A percentile compares a stretch with the other conserved stretches of the same genome.
Evolutionary conservation across 1,139 yeast species (phyloP).

Genomic region (Taphrina deformans): DNA sequence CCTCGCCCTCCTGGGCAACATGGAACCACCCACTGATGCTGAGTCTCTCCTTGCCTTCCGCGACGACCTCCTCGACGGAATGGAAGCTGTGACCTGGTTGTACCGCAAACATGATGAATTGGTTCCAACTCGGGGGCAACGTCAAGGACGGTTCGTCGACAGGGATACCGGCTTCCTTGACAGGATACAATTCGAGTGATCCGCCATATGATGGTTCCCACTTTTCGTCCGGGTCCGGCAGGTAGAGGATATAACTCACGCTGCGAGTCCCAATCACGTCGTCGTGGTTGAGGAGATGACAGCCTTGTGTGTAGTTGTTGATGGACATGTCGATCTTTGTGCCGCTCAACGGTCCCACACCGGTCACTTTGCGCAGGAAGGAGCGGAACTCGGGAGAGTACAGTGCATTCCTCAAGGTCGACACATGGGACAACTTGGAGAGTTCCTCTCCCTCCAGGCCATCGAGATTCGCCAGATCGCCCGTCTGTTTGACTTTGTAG

Average conservation of each 20-base stretch:
- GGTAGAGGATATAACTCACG: slow-evolving; percentile 84
- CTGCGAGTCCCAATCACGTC: slow-evolving; percentile 96
- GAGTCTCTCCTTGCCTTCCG: slow-evolving; percentile 73
- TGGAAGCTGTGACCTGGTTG: slow-evolving; percentile 96
- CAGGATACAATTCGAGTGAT: slow-evolving; percentile 79
- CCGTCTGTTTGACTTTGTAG: slow-evolving; percentile 88
- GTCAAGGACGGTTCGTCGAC: slow-evolving; percentile 68
- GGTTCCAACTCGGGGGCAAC: slow-evolving; percentile 90
- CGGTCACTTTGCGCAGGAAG: slow-evolving; percentile 75
- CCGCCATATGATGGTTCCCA: slow-evolving; percentile 96
- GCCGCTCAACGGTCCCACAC: slow-evolving; percentile 88
- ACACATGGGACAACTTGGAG: slow-evolving; percentile 68
- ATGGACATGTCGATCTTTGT: slow-evolving; percentile 86
- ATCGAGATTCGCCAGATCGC: slow-evolving; percentile 89
- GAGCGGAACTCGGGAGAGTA: slow-evolving; percentile 84
- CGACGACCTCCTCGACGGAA: slow-evolving; percentile 95
- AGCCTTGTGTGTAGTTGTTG: slow-evolving; percentile 86
- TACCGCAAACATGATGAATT: slow-evolving; percentile 90
- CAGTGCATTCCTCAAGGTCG: slow-evolving; percentile 76
- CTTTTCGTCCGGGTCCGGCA: slow-evolving; percentile 83
- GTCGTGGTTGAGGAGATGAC: slow-evolving; percentile 92
- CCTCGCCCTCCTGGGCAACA: slow-evolving; percentile 90
- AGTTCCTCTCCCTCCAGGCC: slow-evolving; percentile 79
- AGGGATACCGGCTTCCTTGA: slow-evolving; percentile 87
- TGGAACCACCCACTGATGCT: slow-evolving; percentile 99